Conservation (phyloP, 192 early-diverging fungal species). For the Coemansia sp. region DNA sequence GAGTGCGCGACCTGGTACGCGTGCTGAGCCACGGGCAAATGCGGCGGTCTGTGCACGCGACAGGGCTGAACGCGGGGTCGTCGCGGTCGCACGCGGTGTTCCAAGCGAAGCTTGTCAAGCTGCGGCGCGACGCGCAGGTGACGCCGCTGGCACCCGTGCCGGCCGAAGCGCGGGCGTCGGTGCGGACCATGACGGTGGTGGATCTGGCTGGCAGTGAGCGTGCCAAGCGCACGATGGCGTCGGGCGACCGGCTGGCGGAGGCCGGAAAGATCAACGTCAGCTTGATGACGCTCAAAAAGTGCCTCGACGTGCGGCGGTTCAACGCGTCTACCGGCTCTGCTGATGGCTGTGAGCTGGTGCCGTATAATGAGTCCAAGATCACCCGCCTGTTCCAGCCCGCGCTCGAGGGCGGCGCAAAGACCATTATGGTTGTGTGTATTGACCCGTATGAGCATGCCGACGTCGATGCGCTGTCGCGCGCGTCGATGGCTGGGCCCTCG, state of each 20-base stretch:
- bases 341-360: constrained; percentile 51
- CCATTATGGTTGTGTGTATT: constrained; percentile 65
- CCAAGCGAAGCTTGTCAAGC: constrained; percentile 68
- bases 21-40: constrained; percentile 62
- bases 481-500: neutral
- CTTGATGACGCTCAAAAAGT: constrained; percentile 72
- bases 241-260: constrained; percentile 64
- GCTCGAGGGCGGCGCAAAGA: constrained; percentile 63
- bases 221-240: constrained; percentile 59
- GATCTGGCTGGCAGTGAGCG: constrained; percentile 80
- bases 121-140: constrained; percentile 52
- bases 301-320: constrained; percentile 64
- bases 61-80: constrained; percentile 72
- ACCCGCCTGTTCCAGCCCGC: constrained; percentile 68
- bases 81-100: constrained; percentile 84
- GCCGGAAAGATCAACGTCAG: constrained; percentile 71
- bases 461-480: constrained; percentile 29
- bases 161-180: constrained; percentile 19
- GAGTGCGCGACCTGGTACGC: constrained; percentile 60
- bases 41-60: constrained; percentile 74
- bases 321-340: constrained; percentile 62
- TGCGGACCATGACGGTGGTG: constrained; percentile 65
- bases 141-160: constrained; percentile 30
- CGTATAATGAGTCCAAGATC: constrained; percentile 70
- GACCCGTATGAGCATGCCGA: constrained; percentile 63